A percentile compares a stretch with the other conserved stretches of the same genome.
phyloP scores from a whole-genome alignment of 805 yeast genomes.

The Torulaspora quercuum region DNA sequence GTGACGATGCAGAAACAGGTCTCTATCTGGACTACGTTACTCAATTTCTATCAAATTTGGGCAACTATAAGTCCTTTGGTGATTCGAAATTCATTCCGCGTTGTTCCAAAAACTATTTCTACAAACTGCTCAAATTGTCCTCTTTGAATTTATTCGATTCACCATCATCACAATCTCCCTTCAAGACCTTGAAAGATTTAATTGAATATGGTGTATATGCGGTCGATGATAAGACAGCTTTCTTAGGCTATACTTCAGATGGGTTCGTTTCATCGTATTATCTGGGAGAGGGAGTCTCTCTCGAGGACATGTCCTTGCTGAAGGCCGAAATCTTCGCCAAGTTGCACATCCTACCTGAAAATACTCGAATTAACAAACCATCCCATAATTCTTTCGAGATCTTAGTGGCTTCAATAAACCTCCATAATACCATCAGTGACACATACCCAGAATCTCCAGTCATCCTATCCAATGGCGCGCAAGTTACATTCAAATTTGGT shows the following conservation, averaged over 20 bases:
- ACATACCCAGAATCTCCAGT: conserved; percentile 48
- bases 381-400: conserved; percentile 50
- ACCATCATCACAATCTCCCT: conserved; percentile 22
- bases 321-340: conserved; percentile 41
- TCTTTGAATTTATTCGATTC: conserved; percentile 36
- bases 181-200: conserved; percentile 31
- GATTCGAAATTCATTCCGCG: conserved; percentile 82
- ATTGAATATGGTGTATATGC: conserved; percentile 51
- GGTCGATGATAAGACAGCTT: conserved; percentile 43
- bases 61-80: conserved; percentile 84
- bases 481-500: conserved; percentile 62
- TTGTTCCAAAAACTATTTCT: conserved; percentile 47
- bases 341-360: conserved; percentile 53
- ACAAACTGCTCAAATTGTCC: conserved; percentile 25
- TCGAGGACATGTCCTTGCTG: conserved; percentile 61
- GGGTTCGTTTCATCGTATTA: conserved; percentile 79
- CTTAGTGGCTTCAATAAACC: conserved; percentile 62
- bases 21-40: conserved; percentile 68
- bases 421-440: conserved; percentile 44
- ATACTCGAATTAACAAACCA: conserved; percentile 66
- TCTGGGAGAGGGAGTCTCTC: conserved; percentile 47
- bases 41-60: conserved; percentile 69
- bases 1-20: conserved; percentile 31
- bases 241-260: conserved; percentile 74
- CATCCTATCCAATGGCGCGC: conserved; percentile 40